Conservation (phyloP, 2,329 filamentous ascomycete species). For the Stagonosporopsis chrysanthemi region DNA sequence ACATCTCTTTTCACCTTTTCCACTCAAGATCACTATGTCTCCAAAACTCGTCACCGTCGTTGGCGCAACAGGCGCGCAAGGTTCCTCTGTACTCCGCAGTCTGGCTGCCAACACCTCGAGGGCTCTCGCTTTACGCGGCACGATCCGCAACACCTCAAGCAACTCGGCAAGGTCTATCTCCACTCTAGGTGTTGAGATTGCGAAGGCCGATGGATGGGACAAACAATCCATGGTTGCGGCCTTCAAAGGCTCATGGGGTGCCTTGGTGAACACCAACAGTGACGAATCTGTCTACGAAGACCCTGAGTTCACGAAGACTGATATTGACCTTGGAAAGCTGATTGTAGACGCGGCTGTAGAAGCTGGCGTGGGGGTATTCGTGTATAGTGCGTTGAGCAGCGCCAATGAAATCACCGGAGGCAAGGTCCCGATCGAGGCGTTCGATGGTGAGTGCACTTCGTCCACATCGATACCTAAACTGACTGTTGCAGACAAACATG, state of each 20-base stretch:
- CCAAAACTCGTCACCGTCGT: constrained; percentile 44
- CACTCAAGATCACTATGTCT: constrained; percentile 2
- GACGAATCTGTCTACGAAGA: constrained; percentile 28
- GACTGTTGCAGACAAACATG: constrained; percentile 46
- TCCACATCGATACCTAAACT: background rate
- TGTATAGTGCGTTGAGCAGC: constrained; percentile 30
- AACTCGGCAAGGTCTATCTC: constrained; percentile 56
- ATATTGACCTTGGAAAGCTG: constrained; percentile 24
- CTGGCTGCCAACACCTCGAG: constrained; percentile 38
- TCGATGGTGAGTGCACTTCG: constrained; percentile 26
- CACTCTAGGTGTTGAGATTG: constrained; percentile 19
- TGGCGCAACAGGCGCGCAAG: constrained; percentile 54
- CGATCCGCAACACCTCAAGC: constrained; percentile 63
- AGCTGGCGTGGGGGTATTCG: constrained; percentile 18
- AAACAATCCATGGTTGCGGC: constrained; percentile 27
- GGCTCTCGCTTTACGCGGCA: constrained; percentile 60
- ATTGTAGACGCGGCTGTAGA: background rate
- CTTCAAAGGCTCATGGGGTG: constrained; percentile 32
- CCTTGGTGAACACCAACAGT: constrained; percentile 33
- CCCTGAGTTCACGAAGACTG: constrained; percentile 22
- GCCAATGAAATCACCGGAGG: constrained; percentile 24
- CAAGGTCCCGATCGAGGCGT: constrained; percentile 23
- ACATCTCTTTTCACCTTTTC: background rate
- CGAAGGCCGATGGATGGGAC: constrained; percentile 35
- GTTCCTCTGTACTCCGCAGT: constrained; percentile 50